Conservation (phyloP, 768 basidiomycete species). For the Tylopilus sp. region DNA sequence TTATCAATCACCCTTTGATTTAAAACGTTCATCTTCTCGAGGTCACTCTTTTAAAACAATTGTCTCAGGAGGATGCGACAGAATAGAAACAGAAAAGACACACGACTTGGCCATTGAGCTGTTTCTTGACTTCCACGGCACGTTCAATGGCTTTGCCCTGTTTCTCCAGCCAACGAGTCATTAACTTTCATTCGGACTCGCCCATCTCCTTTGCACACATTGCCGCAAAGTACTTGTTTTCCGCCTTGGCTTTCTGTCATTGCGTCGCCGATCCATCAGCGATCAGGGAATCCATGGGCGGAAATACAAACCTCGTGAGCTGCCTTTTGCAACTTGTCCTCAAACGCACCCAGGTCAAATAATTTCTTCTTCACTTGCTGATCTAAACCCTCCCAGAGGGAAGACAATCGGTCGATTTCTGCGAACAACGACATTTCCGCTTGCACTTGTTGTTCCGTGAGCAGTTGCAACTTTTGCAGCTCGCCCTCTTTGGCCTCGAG, state of each 20-base stretch:
- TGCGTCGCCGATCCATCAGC: background rate
- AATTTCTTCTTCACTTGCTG: constrained; percentile 80
- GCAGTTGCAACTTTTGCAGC: constrained; percentile 55
- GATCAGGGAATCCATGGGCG: background rate
- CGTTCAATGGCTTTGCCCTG: constrained; percentile 65
- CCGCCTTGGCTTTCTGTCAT: constrained; percentile 86
- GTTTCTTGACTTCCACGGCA: constrained; percentile 60
- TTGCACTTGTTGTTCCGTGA: constrained; percentile 61
- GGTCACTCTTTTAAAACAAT: constrained; percentile 26
- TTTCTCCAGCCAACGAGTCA: constrained; percentile 54
- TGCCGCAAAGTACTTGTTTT: constrained; percentile 89
- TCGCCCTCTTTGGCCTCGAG: constrained; percentile 69
- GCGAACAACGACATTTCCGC: constrained; percentile 73
- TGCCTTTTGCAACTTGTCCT: constrained; percentile 61
- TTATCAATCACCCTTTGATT: constrained; percentile 31
- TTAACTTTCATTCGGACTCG: constrained; percentile 69
- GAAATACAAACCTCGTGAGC: constrained; percentile 59
- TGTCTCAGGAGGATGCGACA: background rate
- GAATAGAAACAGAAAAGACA: background rate
- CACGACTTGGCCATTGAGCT: constrained; percentile 38
- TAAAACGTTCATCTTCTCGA: constrained; percentile 45
- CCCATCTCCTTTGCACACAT: constrained; percentile 87
- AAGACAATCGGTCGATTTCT: constrained; percentile 84
- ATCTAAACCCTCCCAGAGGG: constrained; percentile 83
- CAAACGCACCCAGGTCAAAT: constrained; percentile 70